These are phyloP conservation scores for Psilocybe cyanescens DNA, from an alignment of 768 basidiomycete species.

Conservation along the genomic window DNA sequence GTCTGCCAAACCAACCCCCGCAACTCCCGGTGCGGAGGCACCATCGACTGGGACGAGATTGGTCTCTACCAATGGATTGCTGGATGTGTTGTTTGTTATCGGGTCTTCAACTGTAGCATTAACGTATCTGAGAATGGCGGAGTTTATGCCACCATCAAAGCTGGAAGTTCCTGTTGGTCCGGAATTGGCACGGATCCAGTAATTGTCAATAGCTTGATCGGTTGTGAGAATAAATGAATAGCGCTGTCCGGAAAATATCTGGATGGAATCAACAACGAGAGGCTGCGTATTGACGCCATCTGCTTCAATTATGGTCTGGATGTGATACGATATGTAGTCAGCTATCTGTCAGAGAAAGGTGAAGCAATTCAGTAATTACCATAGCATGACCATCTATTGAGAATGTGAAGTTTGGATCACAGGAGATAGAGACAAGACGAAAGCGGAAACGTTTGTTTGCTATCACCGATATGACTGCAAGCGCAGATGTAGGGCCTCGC, in stretches of 20 bases:
- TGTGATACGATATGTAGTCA: neutral
- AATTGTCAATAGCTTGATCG: constrained; percentile 49
- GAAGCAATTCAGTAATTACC: constrained; percentile 15
- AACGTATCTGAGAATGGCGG: constrained; percentile 53
- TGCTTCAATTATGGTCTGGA: constrained; percentile 38
- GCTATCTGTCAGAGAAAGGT: no score
- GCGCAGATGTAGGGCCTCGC: constrained; percentile 33
- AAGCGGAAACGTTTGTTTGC: constrained; percentile 44
- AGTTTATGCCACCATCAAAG: constrained; percentile 39
- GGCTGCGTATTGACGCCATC: constrained; percentile 48
- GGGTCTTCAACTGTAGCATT: constrained; percentile 44
- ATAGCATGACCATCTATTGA: constrained; percentile 48
- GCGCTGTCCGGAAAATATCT: constrained; percentile 42
- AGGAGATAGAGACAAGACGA: constrained; percentile 48
- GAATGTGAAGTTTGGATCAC: constrained; percentile 46
- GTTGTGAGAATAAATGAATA: constrained; percentile 43
- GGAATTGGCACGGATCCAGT: constrained; percentile 47
- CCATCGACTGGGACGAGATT: constrained; percentile 34
- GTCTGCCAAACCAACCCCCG: constrained; percentile 37
- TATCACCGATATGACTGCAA: constrained; percentile 41
- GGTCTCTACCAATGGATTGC: constrained; percentile 36
- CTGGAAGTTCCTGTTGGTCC: constrained; percentile 17
- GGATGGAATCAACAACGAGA: constrained; percentile 41
- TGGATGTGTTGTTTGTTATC: constrained; percentile 29
- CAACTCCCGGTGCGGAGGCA: constrained; percentile 30